Evolutionary conservation across 148 eudicot species (phyloP).

Genomic region (Talinum fruticosum): DNA sequence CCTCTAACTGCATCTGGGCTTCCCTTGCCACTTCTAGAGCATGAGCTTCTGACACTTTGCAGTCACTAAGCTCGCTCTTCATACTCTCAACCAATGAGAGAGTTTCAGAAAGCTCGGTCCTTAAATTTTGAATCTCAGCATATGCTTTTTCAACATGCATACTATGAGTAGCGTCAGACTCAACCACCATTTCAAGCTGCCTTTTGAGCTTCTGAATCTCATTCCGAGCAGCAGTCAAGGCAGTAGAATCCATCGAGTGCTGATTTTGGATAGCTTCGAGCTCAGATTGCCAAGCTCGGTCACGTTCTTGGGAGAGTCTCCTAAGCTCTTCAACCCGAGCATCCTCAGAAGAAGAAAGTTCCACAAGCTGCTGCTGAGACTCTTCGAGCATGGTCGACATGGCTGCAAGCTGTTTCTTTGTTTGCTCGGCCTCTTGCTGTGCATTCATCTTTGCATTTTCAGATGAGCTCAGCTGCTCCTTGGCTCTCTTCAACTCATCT

Average conservation of each 20-base stretch:
- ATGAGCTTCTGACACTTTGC: constrained; percentile 53
- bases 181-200: constrained; percentile 54
- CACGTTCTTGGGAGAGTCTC: constrained; percentile 78
- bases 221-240: constrained; percentile 58
- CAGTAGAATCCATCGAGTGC: constrained; percentile 65
- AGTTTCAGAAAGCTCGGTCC: constrained; percentile 52
- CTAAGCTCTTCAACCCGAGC: constrained; percentile 63
- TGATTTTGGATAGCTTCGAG: constrained; percentile 77
- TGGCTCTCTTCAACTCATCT: constrained; percentile 67
- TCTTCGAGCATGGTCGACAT: constrained; percentile 59
- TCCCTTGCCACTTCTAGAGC: constrained; percentile 50
- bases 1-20: constrained; percentile 54
- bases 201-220: constrained; percentile 71
- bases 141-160: constrained; percentile 56
- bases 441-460: constrained; percentile 53
- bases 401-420: constrained; percentile 54
- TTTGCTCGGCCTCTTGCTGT: constrained; percentile 68
- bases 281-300: constrained; percentile 79
- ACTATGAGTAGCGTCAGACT: constrained; percentile 55
- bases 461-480: constrained; percentile 68
- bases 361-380: constrained; percentile 56
- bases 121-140: constrained; percentile 54
- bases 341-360: constrained; percentile 64
- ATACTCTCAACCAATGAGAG: constrained; percentile 50
- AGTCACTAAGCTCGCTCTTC: constrained; percentile 54